A percentile compares a stretch with the other conserved stretches of the same genome.
phyloP scores from a whole-genome alignment of 192 early-diverging fungal species.

The Coemansia sp. region DNA sequence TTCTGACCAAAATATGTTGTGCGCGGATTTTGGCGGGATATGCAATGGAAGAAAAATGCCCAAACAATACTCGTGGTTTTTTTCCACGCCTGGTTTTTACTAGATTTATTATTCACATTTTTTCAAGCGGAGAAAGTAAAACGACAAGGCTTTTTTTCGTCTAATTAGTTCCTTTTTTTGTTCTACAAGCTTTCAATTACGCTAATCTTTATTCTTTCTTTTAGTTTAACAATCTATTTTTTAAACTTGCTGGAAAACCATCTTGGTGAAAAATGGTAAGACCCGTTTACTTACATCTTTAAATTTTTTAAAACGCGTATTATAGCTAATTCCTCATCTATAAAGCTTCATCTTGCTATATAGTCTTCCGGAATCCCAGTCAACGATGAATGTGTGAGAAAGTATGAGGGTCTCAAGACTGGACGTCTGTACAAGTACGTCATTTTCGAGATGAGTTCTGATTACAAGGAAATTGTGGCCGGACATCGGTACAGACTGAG shows the following conservation, averaged over 20 bases:
- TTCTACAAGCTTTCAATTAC: neutral
- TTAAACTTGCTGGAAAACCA: neutral
- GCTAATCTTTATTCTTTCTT: slow-evolving; percentile 1
- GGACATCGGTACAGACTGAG: slow-evolving; percentile 13
- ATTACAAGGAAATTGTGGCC: slow-evolving; percentile 65
- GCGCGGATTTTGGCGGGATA: too few relatives aligned
- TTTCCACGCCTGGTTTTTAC: neutral
- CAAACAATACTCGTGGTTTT: too few relatives aligned
- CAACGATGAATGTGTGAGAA: slow-evolving; percentile 56
- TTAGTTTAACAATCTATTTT: neutral
- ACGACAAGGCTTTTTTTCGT: neutral
- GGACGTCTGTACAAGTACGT: slow-evolving; percentile 56
- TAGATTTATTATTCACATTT: neutral
- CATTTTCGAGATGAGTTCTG: slow-evolving; percentile 76
- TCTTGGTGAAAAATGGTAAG: neutral
- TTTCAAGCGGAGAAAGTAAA: neutral
- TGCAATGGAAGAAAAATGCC: too few relatives aligned
- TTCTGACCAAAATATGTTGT: too few relatives aligned
- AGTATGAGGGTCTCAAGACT: slow-evolving; percentile 72
- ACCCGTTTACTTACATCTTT: too few relatives aligned
- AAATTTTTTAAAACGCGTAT: too few relatives aligned
- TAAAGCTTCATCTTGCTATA: too few relatives aligned
- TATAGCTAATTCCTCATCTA: too few relatives aligned
- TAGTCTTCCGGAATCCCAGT: slow-evolving; percentile 79
- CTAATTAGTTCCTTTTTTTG: neutral